Conservation (phyloP, 208 protist species). For the Angomonas desouzai region DNA sequence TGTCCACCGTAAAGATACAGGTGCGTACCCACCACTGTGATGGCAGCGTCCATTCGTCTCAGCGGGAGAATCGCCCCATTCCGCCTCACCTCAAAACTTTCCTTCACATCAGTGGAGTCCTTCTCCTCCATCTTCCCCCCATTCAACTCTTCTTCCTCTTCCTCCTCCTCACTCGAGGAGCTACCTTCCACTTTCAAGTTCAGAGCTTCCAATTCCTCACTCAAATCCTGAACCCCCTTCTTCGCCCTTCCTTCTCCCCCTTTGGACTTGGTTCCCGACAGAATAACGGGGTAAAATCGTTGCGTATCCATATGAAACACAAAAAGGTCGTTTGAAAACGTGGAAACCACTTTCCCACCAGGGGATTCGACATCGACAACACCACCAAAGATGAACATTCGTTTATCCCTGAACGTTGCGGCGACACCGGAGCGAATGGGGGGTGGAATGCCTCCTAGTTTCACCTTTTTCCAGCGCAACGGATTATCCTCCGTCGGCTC, state of each 20-base stretch:
- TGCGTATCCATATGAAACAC: constrained; percentile 89
- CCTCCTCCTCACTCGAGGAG: constrained; percentile 25
- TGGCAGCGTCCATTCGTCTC: constrained; percentile 78
- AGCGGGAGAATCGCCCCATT: constrained; percentile 69
- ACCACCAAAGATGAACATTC: constrained; percentile 89
- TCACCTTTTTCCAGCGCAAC: constrained; percentile 73
- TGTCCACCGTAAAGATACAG: constrained; percentile 89
- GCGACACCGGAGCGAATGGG: constrained; percentile 75
- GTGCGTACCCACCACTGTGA: constrained; percentile 58
- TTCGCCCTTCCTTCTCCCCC: background rate
- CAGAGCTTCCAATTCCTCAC: constrained; percentile 60
- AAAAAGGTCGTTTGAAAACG: constrained; percentile 88
- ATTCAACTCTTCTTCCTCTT: constrained; percentile 2
- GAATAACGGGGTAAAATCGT: constrained; percentile 84
- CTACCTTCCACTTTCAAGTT: constrained; percentile 27
- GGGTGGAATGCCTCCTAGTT: constrained; percentile 78
- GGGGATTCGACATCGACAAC: constrained; percentile 87
- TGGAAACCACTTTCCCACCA: constrained; percentile 82
- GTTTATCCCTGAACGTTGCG: constrained; percentile 63
- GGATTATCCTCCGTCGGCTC: constrained; percentile 2
- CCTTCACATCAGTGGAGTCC: constrained; percentile 39
- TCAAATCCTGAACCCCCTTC: constrained; percentile 35
- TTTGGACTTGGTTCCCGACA: constrained; percentile 33
- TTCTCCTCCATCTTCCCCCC: constrained; percentile 4
- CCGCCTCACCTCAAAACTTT: constrained; percentile 67